A percentile compares a stretch with the other conserved stretches of the same genome.
Conservation (phyloP, 805 yeast species). For the Schwanniomyces sp. region DNA sequence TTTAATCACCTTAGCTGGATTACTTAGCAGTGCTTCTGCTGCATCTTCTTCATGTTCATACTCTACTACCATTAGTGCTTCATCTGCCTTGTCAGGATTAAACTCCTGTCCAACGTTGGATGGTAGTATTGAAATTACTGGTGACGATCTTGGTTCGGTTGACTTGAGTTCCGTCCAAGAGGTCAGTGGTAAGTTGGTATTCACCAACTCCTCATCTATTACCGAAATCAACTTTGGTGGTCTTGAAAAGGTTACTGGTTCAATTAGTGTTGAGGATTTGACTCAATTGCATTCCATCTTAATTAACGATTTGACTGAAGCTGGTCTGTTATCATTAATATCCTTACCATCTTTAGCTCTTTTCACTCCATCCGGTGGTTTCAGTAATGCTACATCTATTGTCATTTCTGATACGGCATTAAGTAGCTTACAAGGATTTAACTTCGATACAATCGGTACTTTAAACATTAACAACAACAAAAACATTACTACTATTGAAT, state of each 20-base stretch:
- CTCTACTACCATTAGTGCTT: slow-evolving; percentile 39
- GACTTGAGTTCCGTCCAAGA: slow-evolving; percentile 29
- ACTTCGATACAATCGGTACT: slow-evolving; percentile 28
- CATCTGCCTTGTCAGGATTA: slow-evolving; percentile 31
- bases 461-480: slow-evolving; percentile 45
- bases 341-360: slow-evolving; percentile 43
- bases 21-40: slow-evolving; percentile 9
- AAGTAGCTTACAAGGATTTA: slow-evolving; percentile 32
- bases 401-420: slow-evolving; percentile 44
- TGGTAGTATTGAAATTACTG: slow-evolving; percentile 38
- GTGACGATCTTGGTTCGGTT: slow-evolving; percentile 27
- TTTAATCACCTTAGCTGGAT: slow-evolving; percentile 1
- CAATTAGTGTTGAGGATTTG: slow-evolving; percentile 33
- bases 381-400: slow-evolving; percentile 31
- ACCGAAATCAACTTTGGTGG: slow-evolving; percentile 29
- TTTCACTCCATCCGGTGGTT: slow-evolving; percentile 36
- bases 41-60: slow-evolving; percentile 31
- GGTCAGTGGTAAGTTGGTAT: slow-evolving; percentile 28
- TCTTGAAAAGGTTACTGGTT: slow-evolving; percentile 34
- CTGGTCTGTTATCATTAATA: slow-evolving; percentile 31
- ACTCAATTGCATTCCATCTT: slow-evolving; percentile 40
- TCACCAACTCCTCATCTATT: slow-evolving; percentile 41
- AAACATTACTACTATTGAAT: slow-evolving; percentile 37
- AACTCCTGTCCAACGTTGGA: slow-evolving; percentile 42
- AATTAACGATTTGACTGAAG: slow-evolving; percentile 28